Percentiles rank a stretch among this genome's conserved stretches.
Conservation (phyloP, 179 eudicot species). For the Camellia oleifera region DNA sequence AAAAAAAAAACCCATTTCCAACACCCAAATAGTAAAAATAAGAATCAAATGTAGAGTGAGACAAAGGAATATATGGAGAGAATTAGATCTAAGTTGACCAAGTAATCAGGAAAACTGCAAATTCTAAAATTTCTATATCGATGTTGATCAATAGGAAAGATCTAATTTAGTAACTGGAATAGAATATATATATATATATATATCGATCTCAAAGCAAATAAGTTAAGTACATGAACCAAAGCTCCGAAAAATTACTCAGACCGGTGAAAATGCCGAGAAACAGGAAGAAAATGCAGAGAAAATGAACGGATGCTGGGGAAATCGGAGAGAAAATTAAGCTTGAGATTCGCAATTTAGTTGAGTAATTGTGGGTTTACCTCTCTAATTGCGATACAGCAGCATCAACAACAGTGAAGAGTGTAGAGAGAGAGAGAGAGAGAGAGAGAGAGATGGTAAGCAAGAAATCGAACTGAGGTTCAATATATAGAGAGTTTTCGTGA, state of each 20-base stretch:
- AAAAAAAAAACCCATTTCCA: too few species aligned
- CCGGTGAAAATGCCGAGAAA: background rate
- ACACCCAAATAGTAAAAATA: too few species aligned
- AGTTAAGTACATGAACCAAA: background rate
- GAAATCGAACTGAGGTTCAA: background rate
- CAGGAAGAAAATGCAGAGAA: background rate
- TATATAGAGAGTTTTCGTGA: background rate
- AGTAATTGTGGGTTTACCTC: background rate
- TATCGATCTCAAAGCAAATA: too few species aligned
- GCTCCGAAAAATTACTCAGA: background rate
- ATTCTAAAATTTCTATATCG: background rate
- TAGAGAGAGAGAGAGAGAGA: background rate
- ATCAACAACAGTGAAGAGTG: too few species aligned
- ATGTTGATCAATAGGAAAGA: background rate
- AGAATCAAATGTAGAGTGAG: background rate
- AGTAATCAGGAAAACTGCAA: background rate
- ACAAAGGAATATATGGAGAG: background rate
- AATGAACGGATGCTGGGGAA: background rate
- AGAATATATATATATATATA: too few species aligned
- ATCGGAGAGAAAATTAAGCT: slow-evolving; percentile 3
- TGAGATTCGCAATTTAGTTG: background rate
- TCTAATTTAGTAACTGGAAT: background rate
- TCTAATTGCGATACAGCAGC: too few species aligned
- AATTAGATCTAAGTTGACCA: background rate
- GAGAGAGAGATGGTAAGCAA: background rate